Conservation (phyloP, 495 filamentous ascomycete genomes). For the Xylaria palmicola region DNA sequence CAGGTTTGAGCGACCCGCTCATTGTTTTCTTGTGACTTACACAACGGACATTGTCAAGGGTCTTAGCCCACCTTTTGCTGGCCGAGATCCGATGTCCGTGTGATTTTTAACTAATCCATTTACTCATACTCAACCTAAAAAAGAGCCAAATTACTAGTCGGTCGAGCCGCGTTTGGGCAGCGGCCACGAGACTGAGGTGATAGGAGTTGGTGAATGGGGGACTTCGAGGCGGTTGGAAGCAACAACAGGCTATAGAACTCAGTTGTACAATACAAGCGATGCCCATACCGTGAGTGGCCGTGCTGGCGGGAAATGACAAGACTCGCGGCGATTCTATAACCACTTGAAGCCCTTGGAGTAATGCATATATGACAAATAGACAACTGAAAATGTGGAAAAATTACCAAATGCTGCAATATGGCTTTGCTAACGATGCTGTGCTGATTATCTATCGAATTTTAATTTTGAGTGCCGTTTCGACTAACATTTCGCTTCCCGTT, state of each 20-base stretch:
- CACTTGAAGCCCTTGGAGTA: slow-evolving; percentile 27
- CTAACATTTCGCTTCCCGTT: no score
- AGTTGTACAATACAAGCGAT: slow-evolving; percentile 34
- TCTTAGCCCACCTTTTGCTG: slow-evolving; percentile 43
- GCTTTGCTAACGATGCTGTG: no score
- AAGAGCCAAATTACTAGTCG: slow-evolving; percentile 7
- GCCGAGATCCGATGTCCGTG: slow-evolving; percentile 33
- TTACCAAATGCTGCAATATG: neutral
- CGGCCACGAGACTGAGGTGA: slow-evolving; percentile 20
- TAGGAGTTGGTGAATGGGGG: slow-evolving; percentile 22
- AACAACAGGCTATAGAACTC: slow-evolving; percentile 23
- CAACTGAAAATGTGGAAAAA: slow-evolving; percentile 23
- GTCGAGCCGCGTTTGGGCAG: slow-evolving; percentile 23
- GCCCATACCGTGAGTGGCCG: slow-evolving; percentile 30
- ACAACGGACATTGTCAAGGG: slow-evolving; percentile 30
- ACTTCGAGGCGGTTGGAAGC: slow-evolving; percentile 25
- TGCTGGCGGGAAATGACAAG: slow-evolving; percentile 25
- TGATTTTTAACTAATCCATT: slow-evolving; percentile 44
- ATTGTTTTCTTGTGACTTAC: slow-evolving; percentile 35
- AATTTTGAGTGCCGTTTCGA: no score
- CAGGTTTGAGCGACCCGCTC: slow-evolving; percentile 23
- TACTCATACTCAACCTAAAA: slow-evolving; percentile 21
- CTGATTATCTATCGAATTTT: no score
- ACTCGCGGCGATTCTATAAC: slow-evolving; percentile 13
- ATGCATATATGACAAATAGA: slow-evolving; percentile 39